These are phyloP conservation scores for Fusarium circinatum DNA, from an alignment of 2,329 filamentous ascomycete species.

Conservation along the genomic window DNA sequence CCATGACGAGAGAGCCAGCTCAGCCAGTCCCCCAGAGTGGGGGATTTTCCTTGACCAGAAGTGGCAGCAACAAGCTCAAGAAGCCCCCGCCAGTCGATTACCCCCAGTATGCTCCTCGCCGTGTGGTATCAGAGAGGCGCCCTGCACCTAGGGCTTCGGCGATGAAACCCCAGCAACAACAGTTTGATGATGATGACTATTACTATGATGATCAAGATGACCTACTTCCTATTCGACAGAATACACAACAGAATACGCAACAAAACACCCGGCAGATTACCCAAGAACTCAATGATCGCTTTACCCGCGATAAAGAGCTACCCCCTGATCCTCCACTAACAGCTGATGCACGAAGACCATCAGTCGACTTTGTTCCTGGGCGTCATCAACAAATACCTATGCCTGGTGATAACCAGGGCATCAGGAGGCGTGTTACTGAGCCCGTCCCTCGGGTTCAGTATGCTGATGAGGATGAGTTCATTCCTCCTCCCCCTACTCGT, in stretches of 20 bases:
- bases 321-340: slow-evolving; percentile 47
- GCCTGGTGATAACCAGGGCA: slow-evolving; percentile 36
- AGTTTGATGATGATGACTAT: slow-evolving; percentile 29
- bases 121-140: slow-evolving; percentile 56
- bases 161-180: slow-evolving; percentile 19
- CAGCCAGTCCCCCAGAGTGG: slow-evolving; percentile 47
- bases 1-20: slow-evolving; percentile 38
- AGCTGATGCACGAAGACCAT: slow-evolving; percentile 20
- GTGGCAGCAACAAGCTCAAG: slow-evolving; percentile 67
- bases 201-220: slow-evolving; percentile 35
- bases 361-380: slow-evolving; percentile 20
- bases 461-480: slow-evolving; percentile 44
- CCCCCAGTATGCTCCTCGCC: slow-evolving; percentile 53
- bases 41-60: slow-evolving; percentile 55
- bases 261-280: slow-evolving; percentile 21
- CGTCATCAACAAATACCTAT: slow-evolving; percentile 21
- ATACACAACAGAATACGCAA: slow-evolving; percentile 2
- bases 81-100: slow-evolving; percentile 67
- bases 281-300: slow-evolving; percentile 36
- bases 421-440: slow-evolving; percentile 47
- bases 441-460: slow-evolving; percentile 44
- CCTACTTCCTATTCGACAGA: slow-evolving; percentile 18
- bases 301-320: slow-evolving; percentile 50
- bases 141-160: slow-evolving; percentile 17
- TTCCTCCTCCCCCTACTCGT: slow-evolving; percentile 35